Base-by-base conservation (phyloP, 2,329 filamentous ascomycete genomes). In the Bipolaris gigantea region DNA sequence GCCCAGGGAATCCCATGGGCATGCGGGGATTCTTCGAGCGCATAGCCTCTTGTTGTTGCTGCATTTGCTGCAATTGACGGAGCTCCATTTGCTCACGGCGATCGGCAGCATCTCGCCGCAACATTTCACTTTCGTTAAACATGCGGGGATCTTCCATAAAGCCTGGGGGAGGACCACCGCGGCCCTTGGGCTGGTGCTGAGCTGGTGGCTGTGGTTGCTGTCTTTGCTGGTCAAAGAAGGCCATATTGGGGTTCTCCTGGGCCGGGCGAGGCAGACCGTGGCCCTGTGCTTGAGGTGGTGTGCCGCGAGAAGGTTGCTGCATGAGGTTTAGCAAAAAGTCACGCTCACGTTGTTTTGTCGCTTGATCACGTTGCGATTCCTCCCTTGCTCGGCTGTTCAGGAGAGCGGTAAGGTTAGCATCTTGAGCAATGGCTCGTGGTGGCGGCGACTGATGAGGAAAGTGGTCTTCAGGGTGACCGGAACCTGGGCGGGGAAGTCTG, bases 251-350 rank as follows among this genome's bases (percentile, higher is more conserved):
- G 35, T 63, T 63, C 13, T 73, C 69, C 21, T 64, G 62, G 35
- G 64, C 55, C 16, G 68, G 71, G n/a, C 74, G 73, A 41, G 75
- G 73, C 42, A 72, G 47, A 56, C 70, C 67, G 46, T 70, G 71
- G 44, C 67, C 64, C 23, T 65, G 64, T 58, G 68, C 56, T 40
- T 72, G 71, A 38, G 70, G 71, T 7, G 71, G 70, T 2, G 71
- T 73, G 25, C 53, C 62, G 18, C 69, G 66, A 4, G 64, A 60
- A 10, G 80, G 77, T 65, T 83, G 80, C 62, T 88, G 85, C 89
- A 96, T 94, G 27, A 96, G 81, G 57, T 87, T 89, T 75, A 96
- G 89, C 44, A 96, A 78, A 70, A 94, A 92, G 60, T 95, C 89
- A n/a, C 88, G 85, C 64, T 93, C 70, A 27, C 89, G 63, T 81